Evolutionary conservation across 108 stramenopile species (phyloP), one percentile per base, ranked within the genome.

Genomic region (Conticribra guillardii): DNA sequence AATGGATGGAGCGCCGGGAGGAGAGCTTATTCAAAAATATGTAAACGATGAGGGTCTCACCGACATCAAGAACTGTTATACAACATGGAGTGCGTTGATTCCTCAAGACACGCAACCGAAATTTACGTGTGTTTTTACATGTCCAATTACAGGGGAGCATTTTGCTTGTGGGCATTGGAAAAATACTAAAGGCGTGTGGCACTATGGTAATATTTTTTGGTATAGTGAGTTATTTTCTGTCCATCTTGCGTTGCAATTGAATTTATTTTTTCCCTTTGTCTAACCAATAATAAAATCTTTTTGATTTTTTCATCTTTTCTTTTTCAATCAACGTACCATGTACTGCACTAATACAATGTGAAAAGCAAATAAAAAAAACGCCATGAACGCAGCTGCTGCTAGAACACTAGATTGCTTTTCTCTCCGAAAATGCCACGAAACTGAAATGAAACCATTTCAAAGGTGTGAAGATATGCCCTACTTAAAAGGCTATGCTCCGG

Each of bases 361-460:
- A 5, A 41, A 41, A 69, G 69, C 3, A 46, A 56, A 52, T 48
- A 84, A 87, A 63, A 61, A 69, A 28, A 7, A 61, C 24, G 85
- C 82, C 3, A 75, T 71, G 47, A 79, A 81, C 49, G 85, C 76
- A 22, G 82, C 80, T 2, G 82, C 85, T 0, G 80, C 82, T 15
- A 51, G 76, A 22, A 79, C 80, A n/a, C 59, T 63, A 45, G 85
- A 86, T 61, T 81, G 82, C 50, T 70, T 74, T 29, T 46, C 45
- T 21, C 37, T 50, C 18, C 59, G 79, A 53, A 71, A 83, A 29
- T 63, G 48, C 28, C 27, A 50, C 16, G 48, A 47, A 50, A 48
- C 15, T 15, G 19, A 48, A 0, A 45, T 31, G n/a, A 50, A 8
- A 29, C 48, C 48, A 22, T 15, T 18, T 5, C 3, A 26, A 5